Percentiles rank a stretch among this genome's conserved stretches.
These are phyloP conservation scores for Sesbania bispinosa DNA, from an alignment of 306 rosid species.

Conservation along the genomic window DNA sequence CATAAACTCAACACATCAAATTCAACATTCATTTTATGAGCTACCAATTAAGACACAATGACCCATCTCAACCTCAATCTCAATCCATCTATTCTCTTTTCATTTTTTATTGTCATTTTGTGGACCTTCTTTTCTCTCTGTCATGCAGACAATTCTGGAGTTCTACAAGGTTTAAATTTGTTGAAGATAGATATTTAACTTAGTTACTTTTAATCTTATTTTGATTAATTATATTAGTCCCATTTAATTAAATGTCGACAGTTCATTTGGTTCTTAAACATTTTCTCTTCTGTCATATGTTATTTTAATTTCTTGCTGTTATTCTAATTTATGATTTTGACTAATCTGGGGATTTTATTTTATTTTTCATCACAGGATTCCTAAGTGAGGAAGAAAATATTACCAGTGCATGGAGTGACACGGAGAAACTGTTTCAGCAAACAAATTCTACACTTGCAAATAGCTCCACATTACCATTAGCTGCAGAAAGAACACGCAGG, in stretches of 20 bases:
- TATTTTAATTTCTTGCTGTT: neutral
- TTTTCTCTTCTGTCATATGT: neutral
- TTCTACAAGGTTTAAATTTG: neutral
- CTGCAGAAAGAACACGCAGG: conserved; percentile 46
- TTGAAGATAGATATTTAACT: neutral
- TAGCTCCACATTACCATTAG: conserved; percentile 37
- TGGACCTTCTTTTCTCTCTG: conserved; percentile 13
- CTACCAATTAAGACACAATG: conserved; percentile 2
- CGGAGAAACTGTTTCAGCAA: neutral
- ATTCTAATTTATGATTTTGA: neutral
- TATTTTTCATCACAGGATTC: neutral
- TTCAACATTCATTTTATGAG: no score
- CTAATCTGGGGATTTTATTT: neutral
- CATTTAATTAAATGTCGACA: neutral
- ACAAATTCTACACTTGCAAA: neutral
- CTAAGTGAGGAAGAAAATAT: neutral
- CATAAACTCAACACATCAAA: no score
- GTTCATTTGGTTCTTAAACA: neutral
- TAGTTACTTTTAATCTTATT: neutral
- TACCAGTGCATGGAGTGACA: neutral
- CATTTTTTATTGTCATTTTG: conserved; percentile 19
- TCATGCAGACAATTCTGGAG: neutral
- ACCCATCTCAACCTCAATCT: neutral
- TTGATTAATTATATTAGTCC: neutral
- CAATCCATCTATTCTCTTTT: neutral